Evolutionary conservation across 768 basidiomycete species (phyloP).

Genomic region (Tulasnella sp.): DNA sequence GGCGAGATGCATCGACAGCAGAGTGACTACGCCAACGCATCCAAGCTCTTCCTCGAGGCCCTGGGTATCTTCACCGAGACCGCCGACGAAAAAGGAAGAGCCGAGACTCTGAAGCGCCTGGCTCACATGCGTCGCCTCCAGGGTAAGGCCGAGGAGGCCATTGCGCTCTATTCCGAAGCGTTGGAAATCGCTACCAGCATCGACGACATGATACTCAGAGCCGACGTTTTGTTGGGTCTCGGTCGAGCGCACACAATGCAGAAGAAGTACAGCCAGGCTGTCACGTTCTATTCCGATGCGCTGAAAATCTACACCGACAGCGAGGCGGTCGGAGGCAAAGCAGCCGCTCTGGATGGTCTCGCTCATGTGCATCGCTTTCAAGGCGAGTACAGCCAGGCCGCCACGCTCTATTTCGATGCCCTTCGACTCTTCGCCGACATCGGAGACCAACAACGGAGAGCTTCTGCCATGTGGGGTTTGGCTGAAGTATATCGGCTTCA

Average conservation of each 20-base stretch:
- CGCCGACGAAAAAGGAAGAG: neutral
- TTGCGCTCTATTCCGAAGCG: neutral
- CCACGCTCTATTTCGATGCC: neutral
- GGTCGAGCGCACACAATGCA: neutral
- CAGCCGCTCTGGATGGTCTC: neutral
- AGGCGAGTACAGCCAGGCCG: neutral
- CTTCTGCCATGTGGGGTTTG: neutral
- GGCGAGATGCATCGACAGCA: neutral
- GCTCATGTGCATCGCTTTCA: neutral
- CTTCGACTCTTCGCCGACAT: neutral
- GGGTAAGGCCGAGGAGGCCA: neutral
- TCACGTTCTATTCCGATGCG: neutral
- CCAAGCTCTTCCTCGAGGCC: neutral
- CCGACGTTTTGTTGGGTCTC: neutral
- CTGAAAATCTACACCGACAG: neutral
- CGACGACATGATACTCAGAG: neutral
- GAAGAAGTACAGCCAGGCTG: neutral
- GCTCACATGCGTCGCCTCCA: neutral
- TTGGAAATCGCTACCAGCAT: neutral
- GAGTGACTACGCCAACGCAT: neutral
- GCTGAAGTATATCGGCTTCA: neutral
- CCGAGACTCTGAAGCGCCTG: neutral
- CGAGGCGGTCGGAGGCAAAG: neutral
- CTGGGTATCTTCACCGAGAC: neutral
- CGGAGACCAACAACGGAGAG: neutral